Evolutionary conservation across 305 asterid species (phyloP).

Genomic region (Fraxinus velutina): DNA sequence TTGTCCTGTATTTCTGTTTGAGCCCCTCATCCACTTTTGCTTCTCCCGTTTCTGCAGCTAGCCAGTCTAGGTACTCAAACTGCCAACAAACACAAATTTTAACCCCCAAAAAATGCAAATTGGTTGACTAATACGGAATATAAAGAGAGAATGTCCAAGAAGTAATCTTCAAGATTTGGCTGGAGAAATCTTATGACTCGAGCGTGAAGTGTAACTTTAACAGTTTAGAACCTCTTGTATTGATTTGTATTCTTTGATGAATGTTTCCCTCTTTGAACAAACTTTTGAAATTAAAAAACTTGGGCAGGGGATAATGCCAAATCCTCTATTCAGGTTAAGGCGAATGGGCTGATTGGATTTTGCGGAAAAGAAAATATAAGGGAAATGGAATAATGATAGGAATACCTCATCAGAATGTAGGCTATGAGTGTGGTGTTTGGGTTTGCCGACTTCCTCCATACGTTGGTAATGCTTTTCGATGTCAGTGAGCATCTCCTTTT

Average conservation of each 20-base stretch:
- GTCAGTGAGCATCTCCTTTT: slow-evolving; percentile 47
- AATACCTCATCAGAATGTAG: slow-evolving; percentile 27
- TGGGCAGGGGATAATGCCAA: not conserved
- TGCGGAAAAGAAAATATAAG: not conserved
- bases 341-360: not conserved
- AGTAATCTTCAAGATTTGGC: not conserved
- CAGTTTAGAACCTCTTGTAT: not conserved
- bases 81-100: slow-evolving; percentile 13
- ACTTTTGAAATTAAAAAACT: not conserved
- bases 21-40: slow-evolving; percentile 28
- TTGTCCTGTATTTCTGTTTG: slow-evolving; percentile 10
- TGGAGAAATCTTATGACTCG: not conserved
- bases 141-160: not conserved
- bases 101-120: not conserved
- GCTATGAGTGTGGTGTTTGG: slow-evolving; percentile 50
- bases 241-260: not conserved
- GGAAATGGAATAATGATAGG: not conserved
- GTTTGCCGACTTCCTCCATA: slow-evolving; percentile 48
- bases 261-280: not conserved
- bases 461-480: slow-evolving; percentile 32
- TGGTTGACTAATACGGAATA: not conserved
- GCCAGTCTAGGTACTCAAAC: slow-evolving; percentile 54
- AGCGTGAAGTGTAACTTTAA: not conserved
- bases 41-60: slow-evolving; percentile 42
- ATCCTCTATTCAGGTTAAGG: not conserved